Conservation (phyloP, 768 basidiomycete genomes). For the Rhizopogon vesiculosus region DNA sequence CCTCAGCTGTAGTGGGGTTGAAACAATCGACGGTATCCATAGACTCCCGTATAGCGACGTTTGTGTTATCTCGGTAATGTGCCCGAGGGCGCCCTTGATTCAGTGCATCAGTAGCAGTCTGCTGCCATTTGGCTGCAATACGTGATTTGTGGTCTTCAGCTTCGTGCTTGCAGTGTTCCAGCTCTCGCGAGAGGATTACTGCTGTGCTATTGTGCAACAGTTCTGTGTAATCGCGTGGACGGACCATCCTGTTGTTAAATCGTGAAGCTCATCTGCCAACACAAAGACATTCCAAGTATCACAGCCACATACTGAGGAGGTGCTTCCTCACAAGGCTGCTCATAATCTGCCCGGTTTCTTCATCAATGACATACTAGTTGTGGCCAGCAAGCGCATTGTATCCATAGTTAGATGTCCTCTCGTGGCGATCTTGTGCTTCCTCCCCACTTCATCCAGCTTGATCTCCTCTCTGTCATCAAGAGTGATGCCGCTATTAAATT, state of each 20-base stretch:
- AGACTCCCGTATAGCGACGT: slow-evolving; percentile 62
- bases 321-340: slow-evolving; percentile 79
- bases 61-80: slow-evolving; percentile 58
- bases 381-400: slow-evolving; percentile 63
- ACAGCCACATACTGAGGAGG: slow-evolving; percentile 55
- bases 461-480: slow-evolving; percentile 51
- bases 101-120: slow-evolving; percentile 36
- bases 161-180: slow-evolving; percentile 27
- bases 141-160: slow-evolving; percentile 17
- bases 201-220: slow-evolving; percentile 42
- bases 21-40: slow-evolving; percentile 77
- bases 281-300: neutral
- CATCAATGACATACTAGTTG: slow-evolving; percentile 63
- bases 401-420: slow-evolving; percentile 84
- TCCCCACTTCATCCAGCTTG: slow-evolving; percentile 37
- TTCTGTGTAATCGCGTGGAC: slow-evolving; percentile 26
- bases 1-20: slow-evolving; percentile 41
- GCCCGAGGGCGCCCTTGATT: slow-evolving; percentile 42
- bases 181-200: slow-evolving; percentile 44
- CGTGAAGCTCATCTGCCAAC: slow-evolving; percentile 48
- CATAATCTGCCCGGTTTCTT: slow-evolving; percentile 78
- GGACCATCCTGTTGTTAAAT: slow-evolving; percentile 35
- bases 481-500: slow-evolving; percentile 12
- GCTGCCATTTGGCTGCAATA: slow-evolving; percentile 45
- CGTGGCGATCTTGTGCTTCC: slow-evolving; percentile 78